Base-by-base conservation (phyloP, 2,329 filamentous ascomycete genomes). In the Verticillium isaacii region DNA sequence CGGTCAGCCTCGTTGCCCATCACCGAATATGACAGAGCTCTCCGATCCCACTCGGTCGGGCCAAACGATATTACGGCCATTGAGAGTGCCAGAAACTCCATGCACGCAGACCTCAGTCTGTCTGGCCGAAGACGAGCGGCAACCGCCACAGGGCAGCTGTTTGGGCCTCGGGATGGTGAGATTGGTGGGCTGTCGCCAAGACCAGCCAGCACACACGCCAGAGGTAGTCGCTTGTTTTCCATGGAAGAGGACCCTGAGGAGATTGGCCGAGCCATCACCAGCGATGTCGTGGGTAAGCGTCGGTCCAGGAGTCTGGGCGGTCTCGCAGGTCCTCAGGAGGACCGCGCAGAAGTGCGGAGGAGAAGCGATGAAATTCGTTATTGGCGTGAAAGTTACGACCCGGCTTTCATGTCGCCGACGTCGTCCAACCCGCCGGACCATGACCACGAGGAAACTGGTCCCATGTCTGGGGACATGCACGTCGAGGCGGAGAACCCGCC, bases 291-390 rank as follows among this genome's bases (percentile, higher is more conserved):
- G 37, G 77, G 74, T 4, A 81, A 83, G 56, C 79, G 86, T 54
- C 81, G 85, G 56, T 89, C 85, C 2, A 78, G 85, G 57, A 88
- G 85, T 65, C 70, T 89, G 12, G 85, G 85, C 0, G 83, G 84
- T 11, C 74, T 88, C 23, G 63, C 45, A 23, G 25, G 57, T 64
- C 17, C 63, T 60, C 19, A 62, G 60, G n/a, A 37, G 39, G 14
- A 62, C n/a, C 56, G 63, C 12, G 25, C 62, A 4, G 62, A 62
- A 41, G 45, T 62, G 4, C 80, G 85, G 54, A 80, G 85, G 39
- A 81, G 85, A 34, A 88, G 85, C 68, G 85, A 86, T 61, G 86
- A 89, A 70, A 87, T 88, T 45, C 81, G 84, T 14, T 86, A 85
- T 67, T 88, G 86, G 85, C 79, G 86, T 63, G 82, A 85, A 67